Evolutionary conservation across 148 eudicot species (phyloP), one percentile per base, ranked within the genome.

Genomic region (Amaranthus cruentus): DNA sequence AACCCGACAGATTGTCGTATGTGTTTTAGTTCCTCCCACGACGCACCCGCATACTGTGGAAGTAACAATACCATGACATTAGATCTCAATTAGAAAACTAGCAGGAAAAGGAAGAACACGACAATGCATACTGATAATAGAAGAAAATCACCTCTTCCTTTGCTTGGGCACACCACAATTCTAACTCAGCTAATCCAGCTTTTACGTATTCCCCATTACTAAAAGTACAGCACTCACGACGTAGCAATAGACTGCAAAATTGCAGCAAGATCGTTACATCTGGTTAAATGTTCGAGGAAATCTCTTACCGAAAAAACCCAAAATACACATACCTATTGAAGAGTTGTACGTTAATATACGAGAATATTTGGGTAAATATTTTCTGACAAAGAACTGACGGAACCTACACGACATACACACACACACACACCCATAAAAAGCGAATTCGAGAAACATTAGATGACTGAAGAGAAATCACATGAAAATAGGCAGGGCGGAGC

Each of bases 11-110:
- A 89, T 80, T 95, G 99, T 83, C 98, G 85, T 71, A 95, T 95
- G 85, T 95, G 98, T 84, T 90, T 95, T 69, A 95, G 97, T 83
- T 95, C 98, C 83, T 95, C 97, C 98, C 98, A 94, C 47, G 98
- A 87, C 69, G 88, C 73, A 74, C 98, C 98, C 66, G 97, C 97
- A 81, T 95, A 90, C 98, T 95, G 91, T 52, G 73, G 73, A 62
- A 50, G 12, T 51, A 66, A 73, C 21, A 62, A 46, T 55, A 62
- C 70, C 28, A 73, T 62, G 71, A 52, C 51, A 57, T 81, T 67
- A 81, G 78, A 61, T 64, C 58, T 56, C 66, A 69, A 80, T 72
- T 71, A 55, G 44, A 44, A 28, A 28, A 28, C 38, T 28, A 28
- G 38, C 38, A 21, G 13, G 57, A 38, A 70, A 3, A 67, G 47